These are phyloP conservation scores for Floccularia luteovirens DNA, from an alignment of 768 basidiomycete species.

Conservation along the genomic window DNA sequence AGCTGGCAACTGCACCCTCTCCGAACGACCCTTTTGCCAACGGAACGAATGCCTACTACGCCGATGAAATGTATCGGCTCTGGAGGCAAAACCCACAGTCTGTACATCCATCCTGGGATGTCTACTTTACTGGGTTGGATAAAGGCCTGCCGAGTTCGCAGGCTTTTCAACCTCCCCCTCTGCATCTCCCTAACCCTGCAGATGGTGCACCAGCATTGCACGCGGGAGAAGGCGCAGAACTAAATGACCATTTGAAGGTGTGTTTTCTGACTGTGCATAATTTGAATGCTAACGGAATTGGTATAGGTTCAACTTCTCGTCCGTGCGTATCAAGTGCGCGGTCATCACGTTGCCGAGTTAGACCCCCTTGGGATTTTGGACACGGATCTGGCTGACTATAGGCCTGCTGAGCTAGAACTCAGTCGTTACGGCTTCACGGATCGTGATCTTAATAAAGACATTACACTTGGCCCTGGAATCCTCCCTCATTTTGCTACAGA, in stretches of 20 bases:
- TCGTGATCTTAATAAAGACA: conserved; percentile 89
- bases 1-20: conserved; percentile 55
- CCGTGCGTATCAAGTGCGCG: conserved; percentile 97
- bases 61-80: conserved; percentile 92
- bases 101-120: conserved; percentile 91
- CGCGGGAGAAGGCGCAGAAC: conserved; percentile 61
- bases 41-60: conserved; percentile 92
- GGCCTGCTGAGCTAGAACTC: conserved; percentile 87
- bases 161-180: conserved; percentile 83
- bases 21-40: conserved; percentile 86
- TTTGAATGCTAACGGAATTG: not conserved
- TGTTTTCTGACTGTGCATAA: not conserved
- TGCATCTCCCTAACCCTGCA: conserved; percentile 56
- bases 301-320: conserved; percentile 91
- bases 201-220: conserved; percentile 78
- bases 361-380: conserved; percentile 94
- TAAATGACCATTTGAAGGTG: conserved; percentile 94
- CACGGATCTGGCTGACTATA: conserved; percentile 71
- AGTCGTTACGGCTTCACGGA: conserved; percentile 95
- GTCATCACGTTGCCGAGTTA: conserved; percentile 92
- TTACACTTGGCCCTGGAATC: conserved; percentile 92
- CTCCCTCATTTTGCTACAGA: conserved; percentile 90
- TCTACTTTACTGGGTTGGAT: conserved; percentile 91
- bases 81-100: conserved; percentile 87
- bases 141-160: conserved; percentile 72